Base-by-base conservation (phyloP, 768 basidiomycete genomes). In the Lentinula raphanica region DNA sequence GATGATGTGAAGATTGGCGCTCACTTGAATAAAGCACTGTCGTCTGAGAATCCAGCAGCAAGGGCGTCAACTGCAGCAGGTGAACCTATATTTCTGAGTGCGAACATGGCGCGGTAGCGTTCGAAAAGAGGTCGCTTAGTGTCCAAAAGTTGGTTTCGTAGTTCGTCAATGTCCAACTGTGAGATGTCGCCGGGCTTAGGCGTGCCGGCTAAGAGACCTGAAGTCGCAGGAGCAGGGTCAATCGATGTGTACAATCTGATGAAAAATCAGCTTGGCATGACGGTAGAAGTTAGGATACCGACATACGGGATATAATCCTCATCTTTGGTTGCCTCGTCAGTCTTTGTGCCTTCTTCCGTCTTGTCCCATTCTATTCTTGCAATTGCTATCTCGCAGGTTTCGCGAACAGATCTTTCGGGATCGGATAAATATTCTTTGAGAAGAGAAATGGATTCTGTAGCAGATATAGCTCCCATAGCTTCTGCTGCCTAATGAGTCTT, bases 61-160 rank as follows among this genome's bases (percentile, higher is more conserved):
- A 99, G 86, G 5, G 95, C 94, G 61, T 93, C 84, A 5, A 99
- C 90, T 2, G 95, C 95, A 3, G 80, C 81, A 17, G 85, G 79
- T 1, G 88, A 87, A 31, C 91, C 90, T n/a, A 94, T 89, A 69
- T 99, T 97, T 36, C 97, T 84, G 45, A 99, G 80, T 1, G 94
- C 89, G 69, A 99, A 99, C 97, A 99, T 98, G 45, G 97, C 96
- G 11, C 97, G 86, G 69, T 99, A 99, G 27, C 97, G 85, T 64
- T 92, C 85, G 67, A 98, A 99, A 0, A 99, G 82, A 0, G 92
- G 79, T 0, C 90, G 71, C 3, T 72, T 69, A 2, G 74, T 77
- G 67, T 96, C 78, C 21, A 95, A 79, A 1, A 98, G 77, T 12
- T 79, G 82, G 1, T 71, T 64, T 40, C 81, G 81, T 6, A 98